These are phyloP conservation scores for Aegilops bicornis DNA, from an alignment of 176 grass and related monocot species.

Conservation along the genomic window DNA sequence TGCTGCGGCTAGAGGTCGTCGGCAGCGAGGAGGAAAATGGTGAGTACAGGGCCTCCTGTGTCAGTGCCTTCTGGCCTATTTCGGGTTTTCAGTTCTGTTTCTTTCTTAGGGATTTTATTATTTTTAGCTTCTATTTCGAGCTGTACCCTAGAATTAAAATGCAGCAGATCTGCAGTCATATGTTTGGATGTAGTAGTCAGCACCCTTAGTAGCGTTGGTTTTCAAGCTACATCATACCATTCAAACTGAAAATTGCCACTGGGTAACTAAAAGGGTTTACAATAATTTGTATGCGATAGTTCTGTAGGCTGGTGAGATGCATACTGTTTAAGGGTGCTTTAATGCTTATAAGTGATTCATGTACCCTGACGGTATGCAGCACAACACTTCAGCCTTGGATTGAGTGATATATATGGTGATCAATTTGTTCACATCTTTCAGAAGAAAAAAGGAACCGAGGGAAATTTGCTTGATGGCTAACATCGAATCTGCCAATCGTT, in stretches of 20 bases:
- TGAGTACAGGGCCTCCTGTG: no score
- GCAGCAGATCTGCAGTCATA: no score
- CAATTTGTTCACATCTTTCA: background rate
- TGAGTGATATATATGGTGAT: background rate
- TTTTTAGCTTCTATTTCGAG: no score
- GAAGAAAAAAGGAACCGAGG: background rate
- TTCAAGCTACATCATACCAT: no score
- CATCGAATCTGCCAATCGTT: background rate
- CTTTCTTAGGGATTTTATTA: no score
- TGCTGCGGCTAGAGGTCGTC: background rate
- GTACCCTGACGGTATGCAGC: background rate
- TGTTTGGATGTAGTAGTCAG: no score
- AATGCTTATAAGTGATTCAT: background rate
- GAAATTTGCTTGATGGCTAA: background rate
- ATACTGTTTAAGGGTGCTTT: background rate
- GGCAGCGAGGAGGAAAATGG: background rate
- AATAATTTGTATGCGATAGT: no score
- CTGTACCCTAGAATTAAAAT: no score
- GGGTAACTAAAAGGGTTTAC: background rate
- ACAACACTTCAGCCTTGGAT: background rate
- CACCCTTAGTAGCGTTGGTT: no score
- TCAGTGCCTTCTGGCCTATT: slow-evolving; percentile 17
- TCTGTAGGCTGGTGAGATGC: background rate
- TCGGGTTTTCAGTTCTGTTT: no score
- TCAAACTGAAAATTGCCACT: background rate